A percentile compares a stretch with the other conserved stretches of the same genome.
phyloP scores from a whole-genome alignment of 306 rosid genomes.

The Prosopis cineraria region DNA sequence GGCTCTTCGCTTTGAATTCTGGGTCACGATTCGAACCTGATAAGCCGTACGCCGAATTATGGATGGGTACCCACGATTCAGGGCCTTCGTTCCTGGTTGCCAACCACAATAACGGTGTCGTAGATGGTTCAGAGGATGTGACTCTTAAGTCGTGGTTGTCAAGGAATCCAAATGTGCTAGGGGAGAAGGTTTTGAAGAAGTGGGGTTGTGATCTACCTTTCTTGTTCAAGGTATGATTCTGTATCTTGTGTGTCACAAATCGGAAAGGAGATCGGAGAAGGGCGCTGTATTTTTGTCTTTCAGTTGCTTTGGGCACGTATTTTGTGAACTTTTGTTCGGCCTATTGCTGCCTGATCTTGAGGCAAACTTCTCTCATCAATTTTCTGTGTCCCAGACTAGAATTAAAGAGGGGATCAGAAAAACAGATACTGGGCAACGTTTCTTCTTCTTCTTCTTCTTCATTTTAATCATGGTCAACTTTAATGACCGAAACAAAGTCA shows the following conservation, averaged over 20 bases:
- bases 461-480: neutral
- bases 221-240: slow-evolving; percentile 69
- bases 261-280: neutral
- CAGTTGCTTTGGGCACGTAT: neutral
- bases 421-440: neutral
- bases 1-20: slow-evolving; percentile 63
- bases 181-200: slow-evolving; percentile 58
- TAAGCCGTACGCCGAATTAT: slow-evolving; percentile 80
- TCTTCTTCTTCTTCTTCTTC: neutral
- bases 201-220: slow-evolving; percentile 95
- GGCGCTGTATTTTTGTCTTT: neutral
- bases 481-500: too few relatives aligned
- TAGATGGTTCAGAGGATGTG: slow-evolving; percentile 27
- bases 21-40: slow-evolving; percentile 49
- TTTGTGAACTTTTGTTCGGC: neutral
- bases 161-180: slow-evolving; percentile 70
- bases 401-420: neutral
- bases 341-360: neutral
- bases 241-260: neutral
- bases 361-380: neutral
- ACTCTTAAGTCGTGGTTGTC: slow-evolving; percentile 77
- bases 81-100: slow-evolving; percentile 74
- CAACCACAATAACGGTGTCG: slow-evolving; percentile 26
- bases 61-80: slow-evolving; percentile 96
- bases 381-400: slow-evolving; percentile 2